Percentiles rank a stretch among this genome's conserved stretches.
These are phyloP conservation scores for Trichomonascaceae sp. DNA, from an alignment of 1,139 yeast genomes.

Conservation along the genomic window DNA sequence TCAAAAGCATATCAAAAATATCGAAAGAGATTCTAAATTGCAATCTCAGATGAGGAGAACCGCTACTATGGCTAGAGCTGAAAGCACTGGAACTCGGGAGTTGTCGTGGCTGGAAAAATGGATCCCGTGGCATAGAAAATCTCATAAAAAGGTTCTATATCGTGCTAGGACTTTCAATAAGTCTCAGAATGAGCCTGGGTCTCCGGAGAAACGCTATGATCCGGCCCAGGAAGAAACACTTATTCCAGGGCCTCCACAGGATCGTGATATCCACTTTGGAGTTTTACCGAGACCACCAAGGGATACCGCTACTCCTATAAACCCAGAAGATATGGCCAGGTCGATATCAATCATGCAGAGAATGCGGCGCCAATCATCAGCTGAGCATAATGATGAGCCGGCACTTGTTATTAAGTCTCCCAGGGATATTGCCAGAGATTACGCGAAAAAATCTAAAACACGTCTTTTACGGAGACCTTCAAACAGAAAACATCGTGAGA, in stretches of 20 bases:
- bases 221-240: constrained; percentile 1
- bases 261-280: constrained; percentile 22
- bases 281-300: constrained; percentile 40
- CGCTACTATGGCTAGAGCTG: constrained; percentile 55
- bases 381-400: constrained; percentile 61
- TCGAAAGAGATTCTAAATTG: constrained; percentile 64
- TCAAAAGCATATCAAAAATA: constrained; percentile 79
- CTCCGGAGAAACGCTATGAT: background rate
- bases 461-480: background rate
- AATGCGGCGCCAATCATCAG: constrained; percentile 25
- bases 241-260: constrained; percentile 14
- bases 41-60: constrained; percentile 76
- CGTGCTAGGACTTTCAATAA: constrained; percentile 1
- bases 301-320: constrained; percentile 42
- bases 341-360: constrained; percentile 74
- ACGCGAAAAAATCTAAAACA: constrained; percentile 15
- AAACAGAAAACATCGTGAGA: constrained; percentile 1
- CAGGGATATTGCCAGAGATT: constrained; percentile 50
- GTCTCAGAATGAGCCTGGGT: background rate
- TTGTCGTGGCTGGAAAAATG: background rate
- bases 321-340: constrained; percentile 78
- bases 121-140: constrained; percentile 1
- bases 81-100: constrained; percentile 25
- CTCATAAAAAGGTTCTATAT: background rate
- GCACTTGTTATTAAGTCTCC: constrained; percentile 78